Base-by-base conservation (phyloP, 805 yeast genomes). In the Limtongozyma cylindracea region DNA sequence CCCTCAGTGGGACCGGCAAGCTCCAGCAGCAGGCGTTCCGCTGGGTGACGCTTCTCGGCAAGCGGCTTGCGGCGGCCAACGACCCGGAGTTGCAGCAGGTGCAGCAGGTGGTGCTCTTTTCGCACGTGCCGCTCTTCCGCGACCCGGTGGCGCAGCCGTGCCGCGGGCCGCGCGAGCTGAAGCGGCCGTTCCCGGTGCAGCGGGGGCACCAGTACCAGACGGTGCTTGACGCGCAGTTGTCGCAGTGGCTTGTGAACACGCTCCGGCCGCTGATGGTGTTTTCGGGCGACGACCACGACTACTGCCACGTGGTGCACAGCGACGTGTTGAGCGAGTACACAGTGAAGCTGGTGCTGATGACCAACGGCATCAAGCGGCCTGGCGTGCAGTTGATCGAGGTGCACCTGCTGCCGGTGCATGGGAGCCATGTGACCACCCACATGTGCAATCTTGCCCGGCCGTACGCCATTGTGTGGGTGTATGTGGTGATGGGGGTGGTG, bases 201-300 rank as follows among this genome's bases (percentile, higher is more conserved):
- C 51, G 53, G 28, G 99, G 99, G 1, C 47, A 53, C 11, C 95
- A 88, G 38, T 88, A 78, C 41, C 93, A 82, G 43, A 82, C 93
- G 0, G 84, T 76, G n/a, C 53, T 88, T 7, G 72, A 67, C 22
- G 47, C 58, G 15, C 58, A 55, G 2, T 54, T 61, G 19, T 55
- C 61, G 11, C 6, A 5, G 15, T 13, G 15, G 15, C 53, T 88
- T 4, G 43, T 88, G 20, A 33, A 51, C 5, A 47, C 43, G 7
- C 39, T 84, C 1, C 45, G 56, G 20, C 99, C 99, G 0, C 51
- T 51, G 10, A 41, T 68, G 8, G 54, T 74, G 4, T 76, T 80
- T 36, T 65, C 91, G 5, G 99, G 98, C 1, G 99, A 88, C 41
- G 98, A 88, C 40, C 99, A 88, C 46, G 98, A 88, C 41, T 80